These are phyloP conservation scores for Fusarium sp. DNA, from an alignment of 2,329 filamentous ascomycete species.

Conservation along the genomic window DNA sequence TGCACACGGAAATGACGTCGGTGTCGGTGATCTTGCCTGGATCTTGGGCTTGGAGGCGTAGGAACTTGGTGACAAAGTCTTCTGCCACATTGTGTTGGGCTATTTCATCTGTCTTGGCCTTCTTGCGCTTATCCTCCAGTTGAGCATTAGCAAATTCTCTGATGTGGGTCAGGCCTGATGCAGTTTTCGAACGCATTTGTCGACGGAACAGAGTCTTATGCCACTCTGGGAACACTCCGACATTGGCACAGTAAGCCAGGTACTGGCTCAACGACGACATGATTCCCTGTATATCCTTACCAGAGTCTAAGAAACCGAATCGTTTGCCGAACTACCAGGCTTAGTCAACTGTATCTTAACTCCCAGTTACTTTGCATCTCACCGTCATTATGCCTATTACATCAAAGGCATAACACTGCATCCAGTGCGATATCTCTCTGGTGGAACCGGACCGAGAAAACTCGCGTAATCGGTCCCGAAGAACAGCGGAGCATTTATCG, in stretches of 20 bases:
- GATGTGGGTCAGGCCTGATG: not conserved
- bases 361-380: rapidly evolving
- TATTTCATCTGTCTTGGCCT: not conserved
- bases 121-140: not conserved
- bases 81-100: rapidly evolving
- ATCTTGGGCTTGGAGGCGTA: not conserved
- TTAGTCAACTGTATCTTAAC: rapidly evolving
- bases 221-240: not conserved
- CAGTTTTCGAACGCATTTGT: not conserved
- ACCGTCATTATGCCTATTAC: not conserved
- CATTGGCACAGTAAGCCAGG: not conserved
- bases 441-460: not conserved
- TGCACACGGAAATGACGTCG: not conserved
- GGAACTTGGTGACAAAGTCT: not conserved
- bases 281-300: not conserved
- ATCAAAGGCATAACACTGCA: not conserved
- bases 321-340: not conserved
- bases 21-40: not conserved
- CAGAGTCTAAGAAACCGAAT: not conserved
- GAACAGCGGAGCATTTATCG: not conserved
- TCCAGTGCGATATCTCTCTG: not conserved
- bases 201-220: not conserved
- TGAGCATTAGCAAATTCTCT: not conserved
- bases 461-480: not conserved
- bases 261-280: not conserved